Base-by-base conservation (phyloP, 257 asterid species). In the Knoxia roxburghii region DNA sequence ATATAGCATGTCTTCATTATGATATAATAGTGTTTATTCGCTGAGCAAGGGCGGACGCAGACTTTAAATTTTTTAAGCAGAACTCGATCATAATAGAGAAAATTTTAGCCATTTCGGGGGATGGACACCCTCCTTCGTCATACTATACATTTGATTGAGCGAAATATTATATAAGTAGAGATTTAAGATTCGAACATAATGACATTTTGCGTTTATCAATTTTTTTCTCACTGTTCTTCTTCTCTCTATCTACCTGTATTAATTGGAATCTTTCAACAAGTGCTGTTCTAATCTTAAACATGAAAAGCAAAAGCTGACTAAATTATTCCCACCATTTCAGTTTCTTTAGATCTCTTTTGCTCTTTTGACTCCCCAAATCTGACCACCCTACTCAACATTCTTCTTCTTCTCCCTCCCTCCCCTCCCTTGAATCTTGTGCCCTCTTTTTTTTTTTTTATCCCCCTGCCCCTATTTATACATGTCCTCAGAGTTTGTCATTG, bases 321-420 rank as follows among this genome's bases (percentile, higher is more conserved):
- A 37, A 81, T 73, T 75, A 68, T 78, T 81, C 84, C 73, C 77
- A 72, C 27, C 64, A 66, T n/a, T 24, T 74, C 81, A 71, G 23
- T 72, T 74, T 81, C 71, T 21, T 74, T 70, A 70, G 70, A 50
- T 37, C 58, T 63, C 81, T 75, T 75, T 61, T 60, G 37, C 78
- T 24, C 78, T 65, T 83, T 84, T 85, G 83, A 80, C 88, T 74
- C 68, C 73, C n/a, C 68, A 72, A 75, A 73, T 74, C 72, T 60
- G 35, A 39, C 62, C 33, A 13, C 39, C 15, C 64, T 26, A 68
- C 41, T 37, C 9, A 37, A 37, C 43, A 30, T 64, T 71, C 54
- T 61, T 48, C 39, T 15, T 30, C 50, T 29, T 66, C 60, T 41
- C 67, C 24, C 26, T 15, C 26, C 50, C 23, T 66, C 60, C 33